Evolutionary conservation across 352 stramenopile genomes (phyloP), one percentile per base, ranked within the genome.

Genomic region (Thalassiosira hispida): DNA sequence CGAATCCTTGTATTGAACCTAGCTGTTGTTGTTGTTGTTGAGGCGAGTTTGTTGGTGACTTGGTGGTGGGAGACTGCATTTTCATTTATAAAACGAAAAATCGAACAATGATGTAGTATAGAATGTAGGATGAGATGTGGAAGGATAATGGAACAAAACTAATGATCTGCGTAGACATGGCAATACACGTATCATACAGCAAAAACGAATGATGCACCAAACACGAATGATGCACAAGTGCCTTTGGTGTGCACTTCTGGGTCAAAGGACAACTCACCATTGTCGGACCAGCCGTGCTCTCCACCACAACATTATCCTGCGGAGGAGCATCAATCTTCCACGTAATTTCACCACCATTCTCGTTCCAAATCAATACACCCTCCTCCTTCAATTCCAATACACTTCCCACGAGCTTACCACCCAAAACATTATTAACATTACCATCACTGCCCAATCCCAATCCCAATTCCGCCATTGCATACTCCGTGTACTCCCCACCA

Each of bases 251-350:
- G n/a, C n/a, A n/a, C n/a, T n/a, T n/a, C n/a, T 14, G 23, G 52
- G 20, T 7, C 33, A 22, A 2, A 4, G 12, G 12, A 23, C 2
- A 12, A 18, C 44, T 23, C 44, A 52, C 31, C 3, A 44, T 59
- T 33, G 56, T 63, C 2, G 18, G 3, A 49, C 7, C 49, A 20
- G 11, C 6, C 27, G 64, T 73, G 18, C n/a, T 57, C 16, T 31
- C 33, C 23, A 63, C 55, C 35, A 33, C 51, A 22, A 11, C 16
- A 4, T 20, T 22, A 35, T 31, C 22, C 6, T 38, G 2, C 18
- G 44, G 8, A 2, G 77, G 69, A 23, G 57, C 33, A 18, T 46
- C 18, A 29, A 85, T 73, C 59, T 40, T 77, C 71, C 71, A 85
- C 4, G 77, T 85, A 1, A 79, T 63, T 0, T 65, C 49, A 5